Base-by-base conservation (phyloP, 148 eudicot genomes). In the Rhododendron simsii region DNA sequence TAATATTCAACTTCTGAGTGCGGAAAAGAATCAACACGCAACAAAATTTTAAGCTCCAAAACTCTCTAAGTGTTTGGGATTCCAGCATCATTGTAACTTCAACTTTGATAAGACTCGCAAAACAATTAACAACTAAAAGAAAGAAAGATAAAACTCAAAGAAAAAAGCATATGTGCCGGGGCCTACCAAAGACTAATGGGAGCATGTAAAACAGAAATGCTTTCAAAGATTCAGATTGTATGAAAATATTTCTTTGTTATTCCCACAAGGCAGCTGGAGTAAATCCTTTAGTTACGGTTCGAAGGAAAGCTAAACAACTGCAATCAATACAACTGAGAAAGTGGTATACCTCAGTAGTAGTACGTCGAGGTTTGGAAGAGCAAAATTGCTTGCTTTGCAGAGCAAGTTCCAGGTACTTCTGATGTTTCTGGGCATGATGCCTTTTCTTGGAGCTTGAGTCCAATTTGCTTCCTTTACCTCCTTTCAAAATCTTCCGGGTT, bases 371-470 rank as follows among this genome's bases (percentile, higher is more conserved):
- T 80, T 78, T 89, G 74, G 84, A 69, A 81, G 91, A 88, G 73
- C 87, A 83, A 39, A 86, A 33, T 33, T 83, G 87, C 61, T 89
- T 86, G 85, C 89, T 88, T 85, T 84, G 91, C 85, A 89, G 81
- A 35, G 84, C 82, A 85, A 83, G 87, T 86, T 90, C 91, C 57
- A 84, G 76, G 87, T 85, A 83, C 88, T 91, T 90, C 35, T 87
- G 87, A 85, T 87, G 90, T 78, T 88, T 94, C 50, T 86, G 57
- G 3, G 86, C 90, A 86, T 84, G 87, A 78, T 69, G 86, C 87
- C 87, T 90, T 78, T 92, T 93, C 88, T 91, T 96, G 86, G 82
- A 89, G 16, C 87, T 79, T 35, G 91, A 89, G 13, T 89, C 55
- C 37, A 88, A 47, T 84, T 89, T 93, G 88, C 86, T 90, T 78